These are phyloP conservation scores for Paramecium bursaria DNA, from an alignment of 73 alveolate genomes.

Conservation along the genomic window DNA sequence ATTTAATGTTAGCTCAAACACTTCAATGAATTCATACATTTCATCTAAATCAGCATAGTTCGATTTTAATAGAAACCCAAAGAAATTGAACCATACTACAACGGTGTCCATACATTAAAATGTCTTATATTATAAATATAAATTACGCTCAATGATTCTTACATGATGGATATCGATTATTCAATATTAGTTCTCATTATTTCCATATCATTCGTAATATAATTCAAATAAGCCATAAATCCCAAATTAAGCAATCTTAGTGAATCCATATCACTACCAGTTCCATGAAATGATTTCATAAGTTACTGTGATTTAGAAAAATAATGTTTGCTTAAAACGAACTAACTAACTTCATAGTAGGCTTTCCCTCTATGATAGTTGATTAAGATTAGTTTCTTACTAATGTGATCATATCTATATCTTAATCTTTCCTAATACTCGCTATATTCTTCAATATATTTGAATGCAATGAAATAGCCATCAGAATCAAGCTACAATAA, in stretches of 20 bases:
- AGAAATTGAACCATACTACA: constrained; percentile 14
- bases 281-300: background rate
- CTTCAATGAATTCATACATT: background rate
- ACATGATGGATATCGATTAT: constrained; percentile 2
- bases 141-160: constrained; percentile 28
- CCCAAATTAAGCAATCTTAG: constrained; percentile 24
- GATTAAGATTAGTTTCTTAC: constrained; percentile 8
- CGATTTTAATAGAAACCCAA: constrained; percentile 30
- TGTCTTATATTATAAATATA: no score
- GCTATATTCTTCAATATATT: background rate
- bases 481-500: constrained; percentile 35
- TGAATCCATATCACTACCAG: constrained; percentile 45
- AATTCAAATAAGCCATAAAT: background rate
- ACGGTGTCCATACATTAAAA: constrained; percentile 46
- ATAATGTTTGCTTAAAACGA: constrained; percentile 5
- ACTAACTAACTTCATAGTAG: constrained; percentile 48
- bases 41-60: constrained; percentile 25
- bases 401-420: constrained; percentile 8
- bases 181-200: background rate
- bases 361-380: constrained; percentile 39
- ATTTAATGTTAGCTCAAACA: constrained; percentile 34
- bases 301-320: background rate
- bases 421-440: constrained; percentile 21
- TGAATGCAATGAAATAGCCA: constrained; percentile 33
- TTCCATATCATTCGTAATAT: constrained; percentile 37